A percentile compares a stretch with the other conserved stretches of the same genome.
Evolutionary conservation across 345 rosid genomes (phyloP).

Genomic region (Acer saccharum): DNA sequence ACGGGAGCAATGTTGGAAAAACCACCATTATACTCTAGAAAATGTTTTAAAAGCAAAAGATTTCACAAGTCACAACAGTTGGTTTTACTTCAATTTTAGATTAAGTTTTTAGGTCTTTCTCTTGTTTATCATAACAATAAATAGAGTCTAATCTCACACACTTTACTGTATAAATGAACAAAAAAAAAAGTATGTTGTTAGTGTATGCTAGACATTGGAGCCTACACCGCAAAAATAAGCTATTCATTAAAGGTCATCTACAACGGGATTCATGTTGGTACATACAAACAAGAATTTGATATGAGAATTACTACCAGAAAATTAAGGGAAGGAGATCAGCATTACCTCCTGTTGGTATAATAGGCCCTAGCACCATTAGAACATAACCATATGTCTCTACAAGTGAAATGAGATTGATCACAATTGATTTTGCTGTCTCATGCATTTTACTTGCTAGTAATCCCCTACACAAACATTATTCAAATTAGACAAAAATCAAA

Average conservation of each 20-base stretch:
- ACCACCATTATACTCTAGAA: background rate
- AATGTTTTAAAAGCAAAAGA: background rate
- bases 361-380: slow-evolving; percentile 80
- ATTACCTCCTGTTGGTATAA: slow-evolving; percentile 84
- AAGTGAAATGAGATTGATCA: slow-evolving; percentile 66
- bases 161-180: too few relatives aligned
- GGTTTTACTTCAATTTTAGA: background rate
- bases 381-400: slow-evolving; percentile 71
- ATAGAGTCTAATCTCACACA: too few relatives aligned
- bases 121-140: background rate
- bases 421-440: slow-evolving; percentile 71
- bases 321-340: too few relatives aligned
- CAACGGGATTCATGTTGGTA: too few relatives aligned
- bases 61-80: background rate
- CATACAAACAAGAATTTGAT: too few relatives aligned
- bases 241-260: too few relatives aligned
- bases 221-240: too few relatives aligned
- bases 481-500: background rate
- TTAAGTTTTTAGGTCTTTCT: background rate
- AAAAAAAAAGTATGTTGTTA: too few relatives aligned
- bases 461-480: slow-evolving; percentile 55
- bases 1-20: too few relatives aligned
- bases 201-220: too few relatives aligned
- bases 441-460: slow-evolving; percentile 86
- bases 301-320: too few relatives aligned